phyloP scores from a whole-genome alignment of 2,329 filamentous ascomycete genomes.

The Fusarium multiceps region DNA sequence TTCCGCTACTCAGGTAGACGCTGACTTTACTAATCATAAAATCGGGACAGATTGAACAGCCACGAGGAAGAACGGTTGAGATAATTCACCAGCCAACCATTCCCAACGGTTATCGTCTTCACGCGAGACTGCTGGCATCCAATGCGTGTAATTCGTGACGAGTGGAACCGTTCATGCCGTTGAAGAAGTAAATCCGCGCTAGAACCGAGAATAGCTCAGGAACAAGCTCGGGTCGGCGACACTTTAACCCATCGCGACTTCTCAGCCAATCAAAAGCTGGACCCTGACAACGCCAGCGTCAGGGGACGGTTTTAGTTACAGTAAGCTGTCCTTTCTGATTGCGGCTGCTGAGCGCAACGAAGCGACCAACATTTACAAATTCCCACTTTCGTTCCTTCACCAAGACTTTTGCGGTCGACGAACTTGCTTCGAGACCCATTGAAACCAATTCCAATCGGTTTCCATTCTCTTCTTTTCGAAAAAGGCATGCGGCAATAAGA shows the following conservation, averaged over 20 bases:
- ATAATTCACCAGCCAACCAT: not conserved
- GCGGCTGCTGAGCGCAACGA: slow-evolving; percentile 27
- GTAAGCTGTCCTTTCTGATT: slow-evolving; percentile 47
- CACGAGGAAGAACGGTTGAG: no score
- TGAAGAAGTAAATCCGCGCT: slow-evolving; percentile 1
- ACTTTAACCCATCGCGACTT: slow-evolving; percentile 42
- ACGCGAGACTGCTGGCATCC: not conserved
- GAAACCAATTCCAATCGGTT: slow-evolving; percentile 27
- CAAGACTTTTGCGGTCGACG: slow-evolving; percentile 9
- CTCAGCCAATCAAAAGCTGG: slow-evolving; percentile 39
- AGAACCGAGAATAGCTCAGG: slow-evolving; percentile 1
- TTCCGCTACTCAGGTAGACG: no score
- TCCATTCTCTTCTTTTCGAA: slow-evolving; percentile 13
- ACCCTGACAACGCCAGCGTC: slow-evolving; percentile 38
- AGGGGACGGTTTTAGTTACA: slow-evolving; percentile 42
- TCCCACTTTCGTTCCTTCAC: slow-evolving; percentile 19
- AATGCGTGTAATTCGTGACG: not conserved
- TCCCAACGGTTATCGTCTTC: not conserved
- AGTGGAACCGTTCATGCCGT: not conserved
- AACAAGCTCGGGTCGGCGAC: slow-evolving; percentile 37
- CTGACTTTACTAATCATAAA: no score
- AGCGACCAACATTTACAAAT: slow-evolving; percentile 33
- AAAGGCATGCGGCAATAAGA: slow-evolving; percentile 42
- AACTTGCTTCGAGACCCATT: slow-evolving; percentile 13
- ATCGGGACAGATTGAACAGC: no score